phyloP scores from a whole-genome alignment of 225 moss, liverwort and hornwort genomes.

The Polytrichum commune region DNA sequence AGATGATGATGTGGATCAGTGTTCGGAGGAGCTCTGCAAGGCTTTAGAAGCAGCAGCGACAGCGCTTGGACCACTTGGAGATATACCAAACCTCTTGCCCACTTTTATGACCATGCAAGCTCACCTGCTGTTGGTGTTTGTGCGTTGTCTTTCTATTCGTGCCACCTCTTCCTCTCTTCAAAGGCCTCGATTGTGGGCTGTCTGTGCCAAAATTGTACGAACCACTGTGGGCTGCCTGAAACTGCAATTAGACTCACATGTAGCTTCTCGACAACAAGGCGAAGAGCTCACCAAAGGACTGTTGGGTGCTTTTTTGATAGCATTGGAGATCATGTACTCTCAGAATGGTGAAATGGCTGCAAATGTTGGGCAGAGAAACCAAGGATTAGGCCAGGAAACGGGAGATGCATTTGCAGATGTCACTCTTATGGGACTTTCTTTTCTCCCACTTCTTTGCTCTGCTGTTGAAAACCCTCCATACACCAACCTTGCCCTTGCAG shows the following conservation, averaged over 20 bases:
- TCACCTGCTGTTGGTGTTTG: conserved; percentile 67
- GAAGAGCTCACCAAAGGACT: conserved; percentile 71
- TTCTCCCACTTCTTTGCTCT: conserved; percentile 77
- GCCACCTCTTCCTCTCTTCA: conserved; percentile 19
- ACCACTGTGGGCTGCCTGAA: conserved; percentile 80
- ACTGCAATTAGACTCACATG: conserved; percentile 62
- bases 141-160: conserved; percentile 64
- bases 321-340: conserved; percentile 74
- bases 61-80: conserved; percentile 56
- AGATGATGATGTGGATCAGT: conserved; percentile 56
- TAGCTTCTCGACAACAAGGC: conserved; percentile 48
- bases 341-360: conserved; percentile 34
- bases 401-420: conserved; percentile 77
- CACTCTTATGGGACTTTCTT: conserved; percentile 67
- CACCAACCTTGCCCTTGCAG: conserved; percentile 71
- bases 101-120: conserved; percentile 83
- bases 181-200: conserved; percentile 44
- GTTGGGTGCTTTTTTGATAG: conserved; percentile 62
- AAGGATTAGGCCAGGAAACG: conserved; percentile 32
- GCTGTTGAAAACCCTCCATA: conserved; percentile 70
- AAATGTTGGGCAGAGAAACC: conserved; percentile 27
- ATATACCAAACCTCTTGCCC: conserved; percentile 56
- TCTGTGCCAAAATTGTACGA: conserved; percentile 61
- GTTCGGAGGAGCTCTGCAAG: conserved; percentile 61
- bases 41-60: conserved; percentile 60